A percentile compares a stretch with the other conserved stretches of the same genome.
Evolutionary conservation across 2,329 filamentous ascomycete species (phyloP).

Genomic region (Aspergillus sp.): DNA sequence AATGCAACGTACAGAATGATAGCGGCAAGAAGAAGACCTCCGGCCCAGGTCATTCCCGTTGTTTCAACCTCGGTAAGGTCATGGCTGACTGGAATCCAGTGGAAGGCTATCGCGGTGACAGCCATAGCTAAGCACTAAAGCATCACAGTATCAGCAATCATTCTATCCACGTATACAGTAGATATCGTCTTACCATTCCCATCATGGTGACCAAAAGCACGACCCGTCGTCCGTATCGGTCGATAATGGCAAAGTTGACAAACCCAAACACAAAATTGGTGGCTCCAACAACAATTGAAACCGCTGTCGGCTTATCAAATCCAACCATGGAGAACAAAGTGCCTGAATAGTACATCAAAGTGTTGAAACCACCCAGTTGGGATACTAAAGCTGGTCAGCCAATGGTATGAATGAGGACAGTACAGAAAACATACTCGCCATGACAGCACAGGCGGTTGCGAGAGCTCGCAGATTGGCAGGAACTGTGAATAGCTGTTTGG

Average conservation of each 20-base stretch:
- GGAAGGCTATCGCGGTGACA: slow-evolving; percentile 42
- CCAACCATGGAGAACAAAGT: slow-evolving; percentile 45
- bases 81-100: slow-evolving; percentile 43
- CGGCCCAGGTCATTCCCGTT: slow-evolving; percentile 27
- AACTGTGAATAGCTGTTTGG: slow-evolving; percentile 44
- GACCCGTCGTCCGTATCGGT: slow-evolving; percentile 40
- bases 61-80: slow-evolving; percentile 31
- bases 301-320: slow-evolving; percentile 46
- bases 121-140: slow-evolving; percentile 1
- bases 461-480: slow-evolving; percentile 43
- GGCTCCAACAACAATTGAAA: slow-evolving; percentile 37
- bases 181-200: slow-evolving; percentile 33
- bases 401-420: not conserved
- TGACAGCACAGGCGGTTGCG: slow-evolving; percentile 42
- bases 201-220: slow-evolving; percentile 40
- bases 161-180: not conserved
- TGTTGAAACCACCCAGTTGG: slow-evolving; percentile 43
- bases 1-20: slow-evolving; percentile 43
- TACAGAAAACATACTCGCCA: slow-evolving; percentile 27
- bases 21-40: slow-evolving; percentile 36
- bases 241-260: slow-evolving; percentile 43
- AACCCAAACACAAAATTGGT: slow-evolving; percentile 44
- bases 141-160: no score
- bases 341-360: slow-evolving; percentile 41
- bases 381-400: slow-evolving; percentile 22